Base-by-base conservation (phyloP, 495 filamentous ascomycete genomes). In the Echria macrotheca region DNA sequence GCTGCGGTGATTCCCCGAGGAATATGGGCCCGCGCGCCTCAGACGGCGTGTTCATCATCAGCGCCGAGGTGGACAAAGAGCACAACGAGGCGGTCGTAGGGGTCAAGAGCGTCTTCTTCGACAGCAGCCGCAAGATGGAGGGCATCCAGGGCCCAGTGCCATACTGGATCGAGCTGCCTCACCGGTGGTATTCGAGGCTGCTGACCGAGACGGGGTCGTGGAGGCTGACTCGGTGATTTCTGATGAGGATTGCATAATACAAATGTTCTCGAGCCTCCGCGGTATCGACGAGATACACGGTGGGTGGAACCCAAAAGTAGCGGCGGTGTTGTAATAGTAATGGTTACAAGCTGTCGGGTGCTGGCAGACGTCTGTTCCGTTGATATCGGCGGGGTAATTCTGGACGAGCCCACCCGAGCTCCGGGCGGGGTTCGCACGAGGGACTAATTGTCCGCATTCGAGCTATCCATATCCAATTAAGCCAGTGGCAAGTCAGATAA, bases 31-130 rank as follows among this genome's bases (percentile, higher is more conserved):
- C 82, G 21, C 69, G 84, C 28, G 68, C 73, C 18, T 80, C 75
- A 14, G 85, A 88, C 61, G 84, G 85, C 0, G 66, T 89, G 22
- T 85, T 89, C 54, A 76, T 85, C 58, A 81, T 89, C 57, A 72
- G 75, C 17, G 82, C 81, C 0, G 69, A 71, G 21, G 70, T 87
- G 43, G 82, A 86, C 56, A 64, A 64, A 37, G 74, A 79, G 2
- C 68, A 79, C 38, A 72, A 74, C 11, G 72, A 81, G 36, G 85
- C 72, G 7, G 80, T 83, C 58, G 81, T 88, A 49, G 71, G 69
- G 7, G 65, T 89, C 42, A 87, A 87, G 77, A 85, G 79, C 55
- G 74, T 74, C 54, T 76, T 86, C 56, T 84, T 77, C 63, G 64
- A 19, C 52, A 70, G 68, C 52, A 55, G 52, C n/a, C 50, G 41